Conservation (phyloP, 192 early-diverging fungal species). For the Umbelopsis isabellina region DNA sequence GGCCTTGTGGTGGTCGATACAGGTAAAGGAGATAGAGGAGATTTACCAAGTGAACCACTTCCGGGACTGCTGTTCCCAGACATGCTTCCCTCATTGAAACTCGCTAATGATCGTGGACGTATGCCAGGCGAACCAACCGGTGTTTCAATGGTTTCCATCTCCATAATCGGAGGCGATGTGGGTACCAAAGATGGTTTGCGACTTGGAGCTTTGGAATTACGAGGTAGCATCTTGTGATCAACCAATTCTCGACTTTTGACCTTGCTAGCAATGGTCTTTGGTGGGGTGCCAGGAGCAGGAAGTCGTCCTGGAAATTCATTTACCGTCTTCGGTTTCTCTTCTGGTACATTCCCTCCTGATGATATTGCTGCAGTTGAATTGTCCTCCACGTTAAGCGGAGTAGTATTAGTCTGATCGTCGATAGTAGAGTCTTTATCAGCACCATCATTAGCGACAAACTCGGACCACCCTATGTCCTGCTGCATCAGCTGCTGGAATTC, state of each 20-base stretch:
- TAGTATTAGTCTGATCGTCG: neutral
- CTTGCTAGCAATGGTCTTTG: slow-evolving; percentile 14
- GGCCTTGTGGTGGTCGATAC: slow-evolving; percentile 43
- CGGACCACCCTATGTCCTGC: slow-evolving; percentile 33
- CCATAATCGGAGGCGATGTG: slow-evolving; percentile 34
- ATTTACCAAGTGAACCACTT: slow-evolving; percentile 28
- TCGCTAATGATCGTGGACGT: slow-evolving; percentile 18
- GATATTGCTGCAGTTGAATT: neutral
- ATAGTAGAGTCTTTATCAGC: neutral
- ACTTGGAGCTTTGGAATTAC: neutral
- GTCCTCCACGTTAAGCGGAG: neutral
- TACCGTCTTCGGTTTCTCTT: neutral
- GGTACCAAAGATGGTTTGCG: neutral
- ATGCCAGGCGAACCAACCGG: slow-evolving; percentile 38
- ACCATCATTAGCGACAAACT: slow-evolving; percentile 30
- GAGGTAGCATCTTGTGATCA: slow-evolving; percentile 4
- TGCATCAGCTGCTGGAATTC: slow-evolving; percentile 34
- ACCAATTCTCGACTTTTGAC: slow-evolving; percentile 13
- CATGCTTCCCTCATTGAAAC: slow-evolving; percentile 11
- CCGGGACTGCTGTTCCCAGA: slow-evolving; percentile 24
- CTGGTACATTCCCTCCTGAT: neutral
- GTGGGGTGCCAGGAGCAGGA: neutral
- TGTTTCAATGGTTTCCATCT: slow-evolving; percentile 45
- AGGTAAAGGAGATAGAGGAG: slow-evolving; percentile 33
- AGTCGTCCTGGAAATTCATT: neutral